Base-by-base conservation (phyloP, 2,329 filamentous ascomycete species). In the Hypomyces perniciosus region DNA sequence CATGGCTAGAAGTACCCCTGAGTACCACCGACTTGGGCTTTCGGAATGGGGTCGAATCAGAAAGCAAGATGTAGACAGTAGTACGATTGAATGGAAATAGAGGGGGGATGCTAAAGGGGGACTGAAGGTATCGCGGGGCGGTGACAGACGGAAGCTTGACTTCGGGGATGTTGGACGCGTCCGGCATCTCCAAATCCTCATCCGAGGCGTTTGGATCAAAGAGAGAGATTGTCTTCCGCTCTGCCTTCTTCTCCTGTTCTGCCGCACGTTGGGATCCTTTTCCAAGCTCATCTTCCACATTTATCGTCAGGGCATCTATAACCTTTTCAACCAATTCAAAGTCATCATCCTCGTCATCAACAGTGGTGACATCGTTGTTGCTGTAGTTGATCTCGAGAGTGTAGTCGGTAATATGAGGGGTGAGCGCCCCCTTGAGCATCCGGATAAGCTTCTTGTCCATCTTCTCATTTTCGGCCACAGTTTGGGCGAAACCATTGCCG, bases 341-440 rank as follows among this genome's bases (percentile, higher is more conserved):
- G 13, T 81, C 81, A 10, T 81, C 77, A 1, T 70, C 66, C 10
- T 57, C 61, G 4, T 54, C 47, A 37, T 8, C n/a, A 28, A n/a
- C 30, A 6, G 34, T 51, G 5, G 52, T 52, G 4, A 52, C 12
- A 0, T 48, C 29, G 6, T 37, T 31, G 2, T 7, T 28, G 1
- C 26, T 55, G 57, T 86, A 88, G 48, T 81, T 78, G 54, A 88
- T 68, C 59, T 85, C 80, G 1, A 89, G 68, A 0, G 71, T 74
- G 59, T 84, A 87, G 60, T 88, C 77, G 12, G 68, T 75, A 41
- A 87, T 72, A 55, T 88, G 84, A 0, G 84, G 83, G 2, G 78
- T 81, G 20, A 90, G 65, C 0, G 84, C 81, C 0, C 79, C 85
- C 61, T 86, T 88, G 51, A 90, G 71, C 86, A 90, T 90, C 2